These are phyloP conservation scores for Talaromyces sp. DNA, from an alignment of 2,329 filamentous ascomycete species.

Conservation along the genomic window DNA sequence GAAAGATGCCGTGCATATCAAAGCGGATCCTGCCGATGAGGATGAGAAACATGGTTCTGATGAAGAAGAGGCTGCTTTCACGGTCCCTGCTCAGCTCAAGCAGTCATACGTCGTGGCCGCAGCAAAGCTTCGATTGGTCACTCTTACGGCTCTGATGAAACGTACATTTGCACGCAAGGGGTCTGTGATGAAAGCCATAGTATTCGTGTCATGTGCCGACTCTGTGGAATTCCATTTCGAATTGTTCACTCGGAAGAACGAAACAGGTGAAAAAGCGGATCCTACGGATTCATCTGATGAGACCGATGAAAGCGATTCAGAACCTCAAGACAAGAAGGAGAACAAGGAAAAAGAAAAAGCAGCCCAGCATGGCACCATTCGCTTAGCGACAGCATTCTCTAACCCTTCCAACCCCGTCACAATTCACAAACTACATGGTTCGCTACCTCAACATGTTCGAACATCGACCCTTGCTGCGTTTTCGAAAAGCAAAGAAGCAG, in stretches of 20 bases:
- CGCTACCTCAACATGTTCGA: conserved; percentile 77
- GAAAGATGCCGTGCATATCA: conserved; percentile 84
- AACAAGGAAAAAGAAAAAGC: conserved; percentile 15
- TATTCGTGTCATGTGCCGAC: conserved; percentile 96
- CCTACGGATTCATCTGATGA: conserved; percentile 16
- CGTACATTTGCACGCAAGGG: conserved; percentile 82
- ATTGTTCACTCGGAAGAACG: conserved; percentile 53
- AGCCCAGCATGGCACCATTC: conserved; percentile 37
- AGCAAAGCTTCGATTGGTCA: conserved; percentile 84
- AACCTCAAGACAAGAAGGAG: conserved; percentile 6
- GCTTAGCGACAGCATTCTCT: conserved; percentile 65
- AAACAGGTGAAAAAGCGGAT: conserved; percentile 19
- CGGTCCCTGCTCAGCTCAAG: conserved; percentile 86
- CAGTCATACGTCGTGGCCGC: conserved; percentile 85
- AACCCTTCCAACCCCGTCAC: conserved; percentile 71
- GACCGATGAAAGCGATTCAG: conserved; percentile 18
- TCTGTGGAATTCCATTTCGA: conserved; percentile 96
- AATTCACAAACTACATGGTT: conserved; percentile 84
- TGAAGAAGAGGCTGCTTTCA: conserved; percentile 57
- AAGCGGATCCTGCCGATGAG: conserved; percentile 55
- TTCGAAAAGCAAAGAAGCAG: conserved; percentile 64
- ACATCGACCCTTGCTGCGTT: conserved; percentile 82
- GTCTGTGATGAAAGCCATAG: conserved; percentile 90
- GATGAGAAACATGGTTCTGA: conserved; percentile 47
- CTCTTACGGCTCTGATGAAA: conserved; percentile 76